Evolutionary conservation across 2,329 filamentous ascomycete genomes (phyloP), one percentile per base, ranked within the genome.

Genomic region (Pezicula carpinea): DNA sequence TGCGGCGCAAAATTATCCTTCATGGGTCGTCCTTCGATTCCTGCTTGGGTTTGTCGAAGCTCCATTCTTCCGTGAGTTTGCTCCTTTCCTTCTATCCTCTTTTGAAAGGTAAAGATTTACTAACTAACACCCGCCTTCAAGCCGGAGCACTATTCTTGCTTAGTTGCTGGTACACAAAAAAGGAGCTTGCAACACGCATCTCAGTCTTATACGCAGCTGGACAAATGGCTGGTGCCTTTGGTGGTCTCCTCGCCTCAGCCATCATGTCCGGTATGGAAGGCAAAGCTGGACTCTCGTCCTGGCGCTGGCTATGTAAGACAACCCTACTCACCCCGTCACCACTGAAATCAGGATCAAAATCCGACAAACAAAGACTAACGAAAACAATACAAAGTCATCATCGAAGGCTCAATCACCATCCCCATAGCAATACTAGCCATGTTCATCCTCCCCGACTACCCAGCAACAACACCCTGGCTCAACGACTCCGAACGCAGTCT

Each of bases 201-300:
- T 66, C 69, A 4, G 67, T 73, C 44, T 61, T 74, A 1, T 74
- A 74, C 50, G 65, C 69, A 0, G 68, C 66, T 1, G 64, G 65
- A 11, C 69, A 75, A 26, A 70, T 68, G 0, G 66, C 69, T 0
- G 69, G 64, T 0, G 67, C 68, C 1, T 71, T 72, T 31, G 29
- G 23, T 26, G 79, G 78, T 3, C 78, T 80, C 59, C 75, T 83
- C 50, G 36, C 15, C 4, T 77, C 81, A 58, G 74, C 71, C 0
- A 77, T 39, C 18, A 36, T 21, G 3, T 46, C 32, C 8, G 40
- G 22, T 6, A 41, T 50, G 4, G 41, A 51, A 21, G 49, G 49
- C 14, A 26, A 36, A 17, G 29, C 22, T 8, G 49, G 49, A 2
- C 13, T 49, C 22, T 18, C n/a, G n/a, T 48, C 47, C 11, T 82